These are phyloP conservation scores for Domatiomyces globalis DNA, from an alignment of 2,329 filamentous ascomycete species.

Conservation along the genomic window DNA sequence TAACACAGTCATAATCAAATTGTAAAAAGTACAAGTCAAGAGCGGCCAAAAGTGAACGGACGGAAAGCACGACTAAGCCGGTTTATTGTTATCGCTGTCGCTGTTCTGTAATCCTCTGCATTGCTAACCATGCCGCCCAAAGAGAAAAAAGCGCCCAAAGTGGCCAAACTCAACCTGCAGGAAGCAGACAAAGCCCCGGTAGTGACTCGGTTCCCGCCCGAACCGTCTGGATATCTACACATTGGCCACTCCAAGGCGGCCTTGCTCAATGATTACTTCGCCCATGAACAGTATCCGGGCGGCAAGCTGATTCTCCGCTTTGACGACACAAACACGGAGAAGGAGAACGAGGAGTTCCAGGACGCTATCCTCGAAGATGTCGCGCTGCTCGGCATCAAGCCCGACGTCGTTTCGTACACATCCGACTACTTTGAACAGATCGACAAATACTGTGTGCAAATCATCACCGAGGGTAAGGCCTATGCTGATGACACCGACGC, in stretches of 20 bases:
- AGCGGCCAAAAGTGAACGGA: too few relatives aligned
- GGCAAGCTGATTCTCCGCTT: constrained; percentile 73
- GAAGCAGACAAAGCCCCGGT: constrained; percentile 20
- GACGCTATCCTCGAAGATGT: constrained; percentile 89
- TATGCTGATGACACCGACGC: constrained; percentile 92
- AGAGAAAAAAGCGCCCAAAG: constrained; percentile 17
- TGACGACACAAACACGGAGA: constrained; percentile 93
- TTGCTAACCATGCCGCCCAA: constrained; percentile 5
- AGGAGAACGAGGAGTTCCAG: constrained; percentile 94
- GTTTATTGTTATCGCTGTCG: too few relatives aligned
- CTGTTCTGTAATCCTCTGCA: too few relatives aligned
- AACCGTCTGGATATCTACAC: constrained; percentile 26
- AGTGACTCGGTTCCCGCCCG: constrained; percentile 25
- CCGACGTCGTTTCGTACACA: constrained; percentile 75
- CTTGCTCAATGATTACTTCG: constrained; percentile 23
- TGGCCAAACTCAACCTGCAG: constrained; percentile 21
- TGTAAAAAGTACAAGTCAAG: too few relatives aligned
- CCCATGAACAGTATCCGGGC: constrained; percentile 35
- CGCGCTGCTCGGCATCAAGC: constrained; percentile 77
- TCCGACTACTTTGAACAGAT: constrained; percentile 92
- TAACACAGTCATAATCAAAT: too few relatives aligned
- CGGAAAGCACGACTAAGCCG: too few relatives aligned
- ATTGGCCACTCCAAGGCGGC: constrained; percentile 24
- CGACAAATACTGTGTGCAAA: constrained; percentile 67
- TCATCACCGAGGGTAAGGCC: constrained; percentile 75